A percentile compares a stretch with the other conserved stretches of the same genome.
Evolutionary conservation across 1,284 basidiomycete species (phyloP).

Genomic region (Phlebopus sp.): DNA sequence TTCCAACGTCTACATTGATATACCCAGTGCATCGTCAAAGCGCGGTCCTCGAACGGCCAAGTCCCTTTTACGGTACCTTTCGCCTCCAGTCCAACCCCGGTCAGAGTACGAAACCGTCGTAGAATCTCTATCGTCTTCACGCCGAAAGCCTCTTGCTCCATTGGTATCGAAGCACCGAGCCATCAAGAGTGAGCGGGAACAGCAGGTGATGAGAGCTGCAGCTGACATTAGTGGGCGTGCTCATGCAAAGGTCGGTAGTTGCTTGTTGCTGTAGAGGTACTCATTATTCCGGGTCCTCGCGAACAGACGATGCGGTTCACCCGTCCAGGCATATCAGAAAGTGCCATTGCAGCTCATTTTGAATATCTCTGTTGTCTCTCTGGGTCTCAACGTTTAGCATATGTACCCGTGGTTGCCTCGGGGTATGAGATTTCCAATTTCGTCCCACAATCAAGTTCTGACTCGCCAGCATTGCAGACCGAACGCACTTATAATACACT

Average conservation of each 20-base stretch:
- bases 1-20: constrained; percentile 42
- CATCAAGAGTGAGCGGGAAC: constrained; percentile 72
- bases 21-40: constrained; percentile 27
- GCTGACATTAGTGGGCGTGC: constrained; percentile 76
- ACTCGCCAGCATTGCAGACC: constrained; percentile 43
- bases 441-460: constrained; percentile 3
- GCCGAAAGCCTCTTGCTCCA: constrained; percentile 52
- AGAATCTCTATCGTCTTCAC: constrained; percentile 47
- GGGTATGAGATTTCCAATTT: constrained; percentile 51
- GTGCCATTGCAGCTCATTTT: constrained; percentile 80
- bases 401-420: constrained; percentile 93
- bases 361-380: constrained; percentile 78
- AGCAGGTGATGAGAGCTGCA: constrained; percentile 67
- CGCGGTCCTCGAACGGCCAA: constrained; percentile 39
- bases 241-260: constrained; percentile 62
- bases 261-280: background rate
- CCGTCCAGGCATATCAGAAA: constrained; percentile 68
- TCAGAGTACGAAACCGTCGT: constrained; percentile 52
- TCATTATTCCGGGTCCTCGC: constrained; percentile 1
- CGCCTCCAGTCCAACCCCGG: constrained; percentile 33
- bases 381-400: constrained; percentile 85
- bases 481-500: constrained; percentile 89
- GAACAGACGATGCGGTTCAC: constrained; percentile 81
- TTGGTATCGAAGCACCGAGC: constrained; percentile 61
- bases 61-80: constrained; percentile 49